Evolutionary conservation across 2,329 filamentous ascomycete genomes (phyloP), one percentile per base, ranked within the genome.

Genomic region (Davidsoniella australis): DNA sequence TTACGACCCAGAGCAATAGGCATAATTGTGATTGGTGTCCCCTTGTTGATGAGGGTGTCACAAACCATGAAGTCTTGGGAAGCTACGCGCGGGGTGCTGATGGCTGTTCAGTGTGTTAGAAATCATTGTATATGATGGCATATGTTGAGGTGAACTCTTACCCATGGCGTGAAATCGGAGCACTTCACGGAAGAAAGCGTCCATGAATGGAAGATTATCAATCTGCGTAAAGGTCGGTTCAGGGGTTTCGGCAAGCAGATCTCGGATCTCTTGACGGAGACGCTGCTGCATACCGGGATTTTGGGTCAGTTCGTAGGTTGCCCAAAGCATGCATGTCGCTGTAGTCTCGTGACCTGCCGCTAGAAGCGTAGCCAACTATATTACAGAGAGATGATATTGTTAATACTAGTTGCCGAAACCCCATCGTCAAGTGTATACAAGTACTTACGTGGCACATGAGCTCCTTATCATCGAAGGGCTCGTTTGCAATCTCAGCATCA

Each of bases 291-390:
- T 55, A 1, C 60, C 55, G 0, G 63, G 63, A 20, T 64, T 55
- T 37, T 59, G 57, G 5, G 61, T 56, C 7, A 70, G 55, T 48
- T 64, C 57, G 26, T 68, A 67, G 2, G 63, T 58, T 0, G 62
- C 61, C 67, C 67, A 70, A 0, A 62, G 63, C 44, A 69, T 59
- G 0, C 64, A 57, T 0, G 61, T 60, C 2, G 67, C 66, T 1
- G 66, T 69, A 0, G 67, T 69, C 50, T 70, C 67, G 43, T 69
- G 67, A 0, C 67, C 66, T 12, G 68, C 63, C 1, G 65, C 61
- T 33, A 69, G 57, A 53, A 69, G 64, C 6, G 68, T 69, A 56
- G 70, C 60, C 20, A 67, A 53, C 55, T 68, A 59, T 37, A 61
- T 62, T n/a, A 64, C 58, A 3, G 66, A 56, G 6, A 10, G 29